Evolutionary conservation across 768 basidiomycete genomes (phyloP).

Genomic region (Hortiboletus campestris): DNA sequence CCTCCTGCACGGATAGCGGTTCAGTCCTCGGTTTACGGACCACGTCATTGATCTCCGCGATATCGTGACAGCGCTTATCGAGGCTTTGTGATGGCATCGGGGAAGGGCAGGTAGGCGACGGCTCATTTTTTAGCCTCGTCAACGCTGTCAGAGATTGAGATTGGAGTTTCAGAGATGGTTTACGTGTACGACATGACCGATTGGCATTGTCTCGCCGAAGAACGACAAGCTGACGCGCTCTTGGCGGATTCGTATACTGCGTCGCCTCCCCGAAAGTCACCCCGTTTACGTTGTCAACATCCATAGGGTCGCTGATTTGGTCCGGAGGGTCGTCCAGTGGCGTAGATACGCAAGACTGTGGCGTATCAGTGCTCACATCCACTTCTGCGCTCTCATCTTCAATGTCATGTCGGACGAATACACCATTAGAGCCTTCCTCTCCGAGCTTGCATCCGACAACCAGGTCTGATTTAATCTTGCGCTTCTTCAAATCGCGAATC

Average conservation of each 20-base stretch:
- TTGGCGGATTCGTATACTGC: not conserved
- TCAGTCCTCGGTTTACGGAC: conserved; percentile 17
- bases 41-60: conserved; percentile 16
- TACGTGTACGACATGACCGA: conserved; percentile 26
- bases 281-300: conserved; percentile 11
- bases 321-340: conserved; percentile 11
- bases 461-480: conserved; percentile 39
- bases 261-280: not conserved
- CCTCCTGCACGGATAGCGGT: conserved; percentile 11
- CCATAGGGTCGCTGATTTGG: conserved; percentile 9
- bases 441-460: conserved; percentile 33
- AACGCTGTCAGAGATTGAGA: conserved; percentile 11
- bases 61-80: conserved; percentile 29
- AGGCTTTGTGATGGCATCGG: conserved; percentile 17
- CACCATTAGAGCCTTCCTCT: conserved; percentile 36
- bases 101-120: not conserved
- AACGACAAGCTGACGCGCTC: not conserved
- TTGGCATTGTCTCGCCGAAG: conserved; percentile 6
- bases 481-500: conserved; percentile 55
- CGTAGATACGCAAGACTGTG: conserved; percentile 23
- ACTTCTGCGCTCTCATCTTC: conserved; percentile 63
- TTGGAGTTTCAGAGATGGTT: conserved; percentile 33
- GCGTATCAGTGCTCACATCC: conserved; percentile 45
- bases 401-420: conserved; percentile 54
- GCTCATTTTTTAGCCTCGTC: conserved; percentile 10